Evolutionary conservation across 768 basidiomycete species (phyloP).

Genomic region (Cantharellus anzutake): DNA sequence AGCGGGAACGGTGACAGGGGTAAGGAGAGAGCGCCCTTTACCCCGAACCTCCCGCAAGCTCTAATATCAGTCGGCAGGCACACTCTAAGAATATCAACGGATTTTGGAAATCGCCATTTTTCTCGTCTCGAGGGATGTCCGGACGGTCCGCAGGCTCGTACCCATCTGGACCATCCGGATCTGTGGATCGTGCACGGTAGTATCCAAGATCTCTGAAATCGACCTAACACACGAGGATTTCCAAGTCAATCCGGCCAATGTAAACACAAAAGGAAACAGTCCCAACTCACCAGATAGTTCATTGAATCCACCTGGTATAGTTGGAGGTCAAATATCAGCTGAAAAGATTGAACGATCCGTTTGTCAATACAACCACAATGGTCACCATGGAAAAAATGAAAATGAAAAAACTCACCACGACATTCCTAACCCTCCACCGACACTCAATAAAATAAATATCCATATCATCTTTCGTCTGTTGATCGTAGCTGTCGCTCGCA

Average conservation of each 20-base stretch:
- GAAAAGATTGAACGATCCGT: slow-evolving; percentile 2
- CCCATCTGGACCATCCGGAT: slow-evolving; percentile 27
- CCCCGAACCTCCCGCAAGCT: slow-evolving; percentile 54
- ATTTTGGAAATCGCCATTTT: slow-evolving; percentile 19
- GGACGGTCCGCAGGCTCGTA: slow-evolving; percentile 26
- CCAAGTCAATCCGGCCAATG: too few species aligned
- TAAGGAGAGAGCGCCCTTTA: neutral
- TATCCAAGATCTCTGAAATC: slow-evolving; percentile 97
- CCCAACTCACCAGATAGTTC: slow-evolving; percentile 46
- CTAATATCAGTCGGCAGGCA: slow-evolving; percentile 81
- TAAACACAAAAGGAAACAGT: too few species aligned
- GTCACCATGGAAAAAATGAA: neutral
- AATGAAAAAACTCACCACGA: slow-evolving; percentile 48
- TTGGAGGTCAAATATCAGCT: slow-evolving; percentile 95
- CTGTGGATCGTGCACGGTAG: slow-evolving; percentile 23
- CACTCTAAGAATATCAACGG: slow-evolving; percentile 97
- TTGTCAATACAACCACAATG: neutral
- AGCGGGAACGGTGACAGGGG: neutral
- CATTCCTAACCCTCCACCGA: slow-evolving; percentile 69
- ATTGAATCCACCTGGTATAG: slow-evolving; percentile 89
- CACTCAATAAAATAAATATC: slow-evolving; percentile 87
- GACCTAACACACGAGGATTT: slow-evolving; percentile 22
- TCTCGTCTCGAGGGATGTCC: slow-evolving; percentile 18
- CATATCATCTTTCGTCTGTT: slow-evolving; percentile 18
- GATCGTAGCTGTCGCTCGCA: neutral